These are phyloP conservation scores for Candida verbasci DNA, from an alignment of 805 yeast species.

Conservation along the genomic window DNA sequence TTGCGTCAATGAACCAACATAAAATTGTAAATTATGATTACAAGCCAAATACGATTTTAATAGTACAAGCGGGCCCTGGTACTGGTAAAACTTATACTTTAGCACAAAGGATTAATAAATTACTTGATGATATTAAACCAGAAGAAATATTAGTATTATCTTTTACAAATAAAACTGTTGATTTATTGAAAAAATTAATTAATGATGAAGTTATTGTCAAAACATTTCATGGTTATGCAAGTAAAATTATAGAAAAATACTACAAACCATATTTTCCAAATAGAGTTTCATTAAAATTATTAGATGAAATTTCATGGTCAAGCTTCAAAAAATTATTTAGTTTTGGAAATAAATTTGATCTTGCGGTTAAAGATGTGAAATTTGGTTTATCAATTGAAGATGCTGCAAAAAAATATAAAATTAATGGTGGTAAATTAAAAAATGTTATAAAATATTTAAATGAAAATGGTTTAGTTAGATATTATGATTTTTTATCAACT, in stretches of 20 bases:
- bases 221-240: conserved; percentile 66
- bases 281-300: conserved; percentile 19
- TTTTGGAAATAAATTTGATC: conserved; percentile 23
- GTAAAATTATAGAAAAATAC: conserved; percentile 22
- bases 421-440: conserved; percentile 23
- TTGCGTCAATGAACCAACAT: no score
- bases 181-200: conserved; percentile 29
- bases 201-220: conserved; percentile 36
- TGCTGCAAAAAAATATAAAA: conserved; percentile 19
- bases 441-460: conserved; percentile 25
- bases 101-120: conserved; percentile 46
- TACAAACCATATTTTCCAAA: conserved; percentile 34
- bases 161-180: conserved; percentile 65
- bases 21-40: conserved; percentile 22
- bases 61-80: conserved; percentile 68
- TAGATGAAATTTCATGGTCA: conserved; percentile 56
- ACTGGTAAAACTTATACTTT: conserved; percentile 67
- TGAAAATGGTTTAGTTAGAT: conserved; percentile 30
- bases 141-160: conserved; percentile 57
- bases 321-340: conserved; percentile 29
- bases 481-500: conserved; percentile 30
- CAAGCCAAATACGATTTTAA: conserved; percentile 36
- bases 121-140: conserved; percentile 40
- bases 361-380: conserved; percentile 19
- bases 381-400: conserved; percentile 18